Percentiles rank a stretch among this genome's conserved stretches.
Conservation (phyloP, 768 basidiomycete species). For the Suillus subalutaceus region DNA sequence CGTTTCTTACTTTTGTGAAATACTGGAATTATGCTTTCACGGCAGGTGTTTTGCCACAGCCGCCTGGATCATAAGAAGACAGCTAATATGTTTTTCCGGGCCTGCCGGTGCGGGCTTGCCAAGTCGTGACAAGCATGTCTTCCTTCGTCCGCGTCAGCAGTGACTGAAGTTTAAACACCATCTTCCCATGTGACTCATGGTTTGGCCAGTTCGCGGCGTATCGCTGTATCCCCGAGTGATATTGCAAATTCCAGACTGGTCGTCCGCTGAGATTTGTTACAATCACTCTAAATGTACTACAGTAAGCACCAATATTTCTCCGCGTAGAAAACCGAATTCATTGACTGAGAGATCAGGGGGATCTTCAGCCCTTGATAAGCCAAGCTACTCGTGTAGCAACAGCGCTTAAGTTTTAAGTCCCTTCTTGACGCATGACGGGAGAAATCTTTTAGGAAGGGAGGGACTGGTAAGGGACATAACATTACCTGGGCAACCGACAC, state of each 20-base stretch:
- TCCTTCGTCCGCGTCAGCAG: not conserved
- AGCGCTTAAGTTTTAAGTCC: not conserved
- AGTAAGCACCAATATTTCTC: not conserved
- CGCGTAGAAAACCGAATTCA: not conserved
- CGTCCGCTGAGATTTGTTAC: not conserved
- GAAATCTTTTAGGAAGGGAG: not conserved
- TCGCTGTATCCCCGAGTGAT: not conserved
- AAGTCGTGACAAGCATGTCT: not conserved
- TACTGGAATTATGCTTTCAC: not conserved
- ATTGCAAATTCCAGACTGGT: not conserved
- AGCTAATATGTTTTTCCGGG: not conserved
- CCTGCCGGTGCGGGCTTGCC: not conserved
- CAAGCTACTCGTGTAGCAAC: not conserved
- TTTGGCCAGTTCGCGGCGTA: not conserved
- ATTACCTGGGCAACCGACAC: not conserved
- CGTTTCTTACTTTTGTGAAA: not conserved
- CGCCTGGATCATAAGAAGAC: not conserved
- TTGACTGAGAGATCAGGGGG: not conserved
- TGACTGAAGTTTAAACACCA: not conserved
- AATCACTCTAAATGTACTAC: not conserved
- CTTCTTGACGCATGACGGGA: not conserved
- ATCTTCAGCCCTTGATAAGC: not conserved
- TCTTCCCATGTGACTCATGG: not conserved
- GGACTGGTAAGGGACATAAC: not conserved
- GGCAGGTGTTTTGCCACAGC: not conserved